These are phyloP conservation scores for Yamadazyma insecticola DNA, from an alignment of 805 yeast genomes.

Conservation along the genomic window DNA sequence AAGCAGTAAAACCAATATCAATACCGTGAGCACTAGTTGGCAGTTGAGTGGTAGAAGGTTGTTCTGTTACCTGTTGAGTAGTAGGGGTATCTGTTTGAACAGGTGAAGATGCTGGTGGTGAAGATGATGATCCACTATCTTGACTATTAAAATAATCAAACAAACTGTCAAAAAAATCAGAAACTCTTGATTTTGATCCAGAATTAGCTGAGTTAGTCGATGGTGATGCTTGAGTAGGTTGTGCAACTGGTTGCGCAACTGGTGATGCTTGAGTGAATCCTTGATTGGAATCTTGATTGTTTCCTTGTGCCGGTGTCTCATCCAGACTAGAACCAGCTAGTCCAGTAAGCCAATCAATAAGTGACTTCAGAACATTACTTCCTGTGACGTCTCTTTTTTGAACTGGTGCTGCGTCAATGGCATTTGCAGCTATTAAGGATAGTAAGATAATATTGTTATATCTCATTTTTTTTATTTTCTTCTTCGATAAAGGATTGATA, in stretches of 20 bases:
- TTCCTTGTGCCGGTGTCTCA: too few species aligned
- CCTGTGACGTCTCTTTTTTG: conserved; percentile 3
- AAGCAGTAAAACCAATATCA: conserved; percentile 12
- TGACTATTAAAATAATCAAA: too few species aligned
- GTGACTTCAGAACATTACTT: conserved; percentile 10
- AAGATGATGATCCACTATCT: conserved; percentile 3
- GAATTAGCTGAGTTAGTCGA: too few species aligned
- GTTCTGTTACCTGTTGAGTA: conserved; percentile 4
- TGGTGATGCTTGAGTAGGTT: too few species aligned
- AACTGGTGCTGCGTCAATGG: neutral
- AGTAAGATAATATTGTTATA: conserved; percentile 2
- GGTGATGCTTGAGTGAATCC: too few species aligned
- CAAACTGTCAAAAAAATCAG: too few species aligned
- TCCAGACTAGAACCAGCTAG: conserved; percentile 6
- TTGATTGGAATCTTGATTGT: too few species aligned
- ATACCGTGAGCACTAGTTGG: conserved; percentile 4
- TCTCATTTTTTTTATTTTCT: conserved; percentile 2
- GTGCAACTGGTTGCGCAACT: too few species aligned
- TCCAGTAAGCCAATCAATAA: conserved; percentile 5
- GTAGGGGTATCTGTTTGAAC: too few species aligned
- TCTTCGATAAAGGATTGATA: neutral
- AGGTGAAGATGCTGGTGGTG: too few species aligned
- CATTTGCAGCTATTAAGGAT: conserved; percentile 3
- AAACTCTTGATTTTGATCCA: too few species aligned
- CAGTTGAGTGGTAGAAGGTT: conserved; percentile 1